These are phyloP conservation scores for Allium cepa DNA, from an alignment of 106 monocot species.

Conservation along the genomic window DNA sequence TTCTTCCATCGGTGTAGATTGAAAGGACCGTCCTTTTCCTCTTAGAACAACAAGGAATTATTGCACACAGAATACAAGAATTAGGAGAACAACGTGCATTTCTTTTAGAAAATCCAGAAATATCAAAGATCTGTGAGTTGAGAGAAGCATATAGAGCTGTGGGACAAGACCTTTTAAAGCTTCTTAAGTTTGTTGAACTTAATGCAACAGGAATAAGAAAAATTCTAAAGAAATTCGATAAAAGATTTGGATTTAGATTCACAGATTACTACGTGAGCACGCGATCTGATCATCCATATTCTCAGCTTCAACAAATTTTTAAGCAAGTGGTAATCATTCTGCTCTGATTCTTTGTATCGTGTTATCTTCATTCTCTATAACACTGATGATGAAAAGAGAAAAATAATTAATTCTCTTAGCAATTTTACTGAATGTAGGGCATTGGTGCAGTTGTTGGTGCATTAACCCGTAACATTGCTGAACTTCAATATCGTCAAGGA, in stretches of 20 bases:
- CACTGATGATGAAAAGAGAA: background rate
- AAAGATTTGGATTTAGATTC: conserved; percentile 74
- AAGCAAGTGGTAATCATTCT: conserved; percentile 84
- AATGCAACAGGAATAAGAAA: conserved; percentile 95
- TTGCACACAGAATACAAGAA: conserved; percentile 67
- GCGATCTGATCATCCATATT: conserved; percentile 94
- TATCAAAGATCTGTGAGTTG: conserved; percentile 46
- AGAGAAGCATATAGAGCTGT: conserved; percentile 67
- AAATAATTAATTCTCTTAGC: no score
- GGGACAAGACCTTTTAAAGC: conserved; percentile 81
- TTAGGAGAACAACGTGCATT: conserved; percentile 44
- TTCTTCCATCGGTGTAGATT: conserved; percentile 43
- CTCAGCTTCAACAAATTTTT: conserved; percentile 94
- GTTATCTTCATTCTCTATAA: background rate
- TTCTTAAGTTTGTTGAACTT: conserved; percentile 82
- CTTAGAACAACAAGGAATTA: conserved; percentile 82
- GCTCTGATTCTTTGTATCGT: no score
- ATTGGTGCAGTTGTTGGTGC: conserved; percentile 64
- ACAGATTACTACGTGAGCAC: conserved; percentile 82
- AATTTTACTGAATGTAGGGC: conserved; percentile 24
- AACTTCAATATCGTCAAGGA: conserved; percentile 45
- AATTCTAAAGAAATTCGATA: conserved; percentile 97
- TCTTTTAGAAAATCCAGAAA: conserved; percentile 52
- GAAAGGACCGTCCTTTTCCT: conserved; percentile 88
- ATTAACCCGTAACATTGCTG: conserved; percentile 42